These are phyloP conservation scores for Cercospora janseana DNA, from an alignment of 2,329 filamentous ascomycete species.

Conservation along the genomic window DNA sequence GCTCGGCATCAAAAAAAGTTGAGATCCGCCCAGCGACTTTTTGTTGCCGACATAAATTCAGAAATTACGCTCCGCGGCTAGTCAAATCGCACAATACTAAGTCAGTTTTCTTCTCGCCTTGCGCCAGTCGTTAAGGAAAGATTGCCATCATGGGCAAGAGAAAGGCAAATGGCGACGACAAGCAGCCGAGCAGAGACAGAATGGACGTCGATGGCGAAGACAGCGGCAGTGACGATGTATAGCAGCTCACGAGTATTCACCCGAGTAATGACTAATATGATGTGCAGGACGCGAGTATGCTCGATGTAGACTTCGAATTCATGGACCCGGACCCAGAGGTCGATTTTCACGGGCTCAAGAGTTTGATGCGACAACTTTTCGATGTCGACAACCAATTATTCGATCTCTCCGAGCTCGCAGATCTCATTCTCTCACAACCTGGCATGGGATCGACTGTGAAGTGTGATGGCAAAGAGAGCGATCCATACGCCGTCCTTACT, in stretches of 20 bases:
- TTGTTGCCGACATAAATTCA: not conserved
- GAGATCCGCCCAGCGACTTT: not conserved
- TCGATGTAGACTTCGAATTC: conserved; percentile 98
- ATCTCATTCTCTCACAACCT: conserved; percentile 82
- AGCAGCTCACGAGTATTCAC: conserved; percentile 14
- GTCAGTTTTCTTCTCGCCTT: too few relatives aligned
- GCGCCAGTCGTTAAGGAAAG: too few relatives aligned
- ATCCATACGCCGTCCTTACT: conserved; percentile 89
- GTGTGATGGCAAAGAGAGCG: conserved; percentile 88
- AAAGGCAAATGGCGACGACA: conserved; percentile 50
- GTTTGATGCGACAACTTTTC: conserved; percentile 83
- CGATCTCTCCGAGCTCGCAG: conserved; percentile 80
- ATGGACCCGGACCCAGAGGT: conserved; percentile 88
- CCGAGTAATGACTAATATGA: conserved; percentile 11
- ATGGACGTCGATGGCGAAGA: conserved; percentile 41
- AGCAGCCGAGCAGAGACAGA: conserved; percentile 45
- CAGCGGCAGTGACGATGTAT: conserved; percentile 37
- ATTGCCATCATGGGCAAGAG: conserved; percentile 50
- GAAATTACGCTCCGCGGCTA: too few relatives aligned
- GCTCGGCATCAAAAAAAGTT: not conserved
- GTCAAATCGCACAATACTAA: too few relatives aligned
- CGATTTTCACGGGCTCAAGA: conserved; percentile 94
- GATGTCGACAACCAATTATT: conserved; percentile 83
- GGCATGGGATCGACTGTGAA: conserved; percentile 93
- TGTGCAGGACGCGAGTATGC: conserved; percentile 76